Percentiles rank a stretch among this genome's conserved stretches.
Evolutionary conservation across 2,329 filamentous ascomycete species (phyloP).

Genomic region (Scytalidium sp.): DNA sequence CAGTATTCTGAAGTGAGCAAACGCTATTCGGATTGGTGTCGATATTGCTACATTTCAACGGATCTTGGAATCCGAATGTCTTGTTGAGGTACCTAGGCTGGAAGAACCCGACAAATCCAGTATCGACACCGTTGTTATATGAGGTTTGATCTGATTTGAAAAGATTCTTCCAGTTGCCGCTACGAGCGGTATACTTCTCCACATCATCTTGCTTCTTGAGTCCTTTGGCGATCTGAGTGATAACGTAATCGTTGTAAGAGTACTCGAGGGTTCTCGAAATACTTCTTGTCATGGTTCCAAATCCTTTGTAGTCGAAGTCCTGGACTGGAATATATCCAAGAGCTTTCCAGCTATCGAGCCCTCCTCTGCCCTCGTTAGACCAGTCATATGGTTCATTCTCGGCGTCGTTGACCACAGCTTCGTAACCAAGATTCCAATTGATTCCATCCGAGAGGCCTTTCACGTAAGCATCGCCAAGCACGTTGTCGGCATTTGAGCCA

Average conservation of each 20-base stretch:
- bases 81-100: slow-evolving; percentile 65
- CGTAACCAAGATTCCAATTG: slow-evolving; percentile 68
- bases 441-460: slow-evolving; percentile 63
- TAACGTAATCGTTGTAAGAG: slow-evolving; percentile 71
- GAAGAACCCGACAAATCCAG: slow-evolving; percentile 67
- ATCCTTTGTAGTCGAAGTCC: slow-evolving; percentile 62
- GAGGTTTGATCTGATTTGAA: slow-evolving; percentile 55
- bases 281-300: slow-evolving; percentile 66
- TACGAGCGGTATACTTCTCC: slow-evolving; percentile 17
- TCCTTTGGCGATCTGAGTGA: slow-evolving; percentile 56
- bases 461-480: slow-evolving; percentile 65
- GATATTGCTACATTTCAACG: slow-evolving; percentile 57
- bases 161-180: slow-evolving; percentile 56
- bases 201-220: slow-evolving; percentile 47
- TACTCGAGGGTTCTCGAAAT: slow-evolving; percentile 74
- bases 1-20: slow-evolving; percentile 24
- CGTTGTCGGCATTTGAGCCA: slow-evolving; percentile 72
- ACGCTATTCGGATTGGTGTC: slow-evolving; percentile 20
- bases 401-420: slow-evolving; percentile 65
- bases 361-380: slow-evolving; percentile 68
- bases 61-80: slow-evolving; percentile 67
- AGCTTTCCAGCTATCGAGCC: slow-evolving; percentile 67
- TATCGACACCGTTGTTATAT: slow-evolving; percentile 50
- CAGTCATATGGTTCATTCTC: slow-evolving; percentile 56
- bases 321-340: slow-evolving; percentile 70